Conservation (phyloP, 257 asterid species). For the Petunia axillaris region DNA sequence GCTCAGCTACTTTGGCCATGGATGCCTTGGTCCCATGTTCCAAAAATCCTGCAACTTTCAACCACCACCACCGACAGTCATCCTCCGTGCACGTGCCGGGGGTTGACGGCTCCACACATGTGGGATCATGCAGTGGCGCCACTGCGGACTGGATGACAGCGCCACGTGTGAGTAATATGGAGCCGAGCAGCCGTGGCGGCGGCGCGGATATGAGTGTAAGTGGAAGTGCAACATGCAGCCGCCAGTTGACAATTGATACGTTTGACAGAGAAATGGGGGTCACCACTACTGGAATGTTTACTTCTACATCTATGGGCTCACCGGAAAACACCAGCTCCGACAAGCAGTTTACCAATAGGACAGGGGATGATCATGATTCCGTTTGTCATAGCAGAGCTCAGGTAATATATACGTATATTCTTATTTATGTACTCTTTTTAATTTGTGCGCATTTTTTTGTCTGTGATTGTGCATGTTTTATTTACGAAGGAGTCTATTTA, state of each 20-base stretch:
- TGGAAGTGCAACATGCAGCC: conserved; percentile 63
- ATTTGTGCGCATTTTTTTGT: neutral
- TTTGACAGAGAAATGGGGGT: conserved; percentile 41
- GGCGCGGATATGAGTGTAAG: conserved; percentile 46
- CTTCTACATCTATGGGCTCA: conserved; percentile 64
- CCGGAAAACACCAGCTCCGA: conserved; percentile 84
- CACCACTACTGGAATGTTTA: conserved; percentile 38
- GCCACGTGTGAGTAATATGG: conserved; percentile 27
- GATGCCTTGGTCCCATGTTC: conserved; percentile 83
- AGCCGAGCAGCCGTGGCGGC: conserved; percentile 18
- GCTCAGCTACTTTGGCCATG: conserved; percentile 41
- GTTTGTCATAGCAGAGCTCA: conserved; percentile 58
- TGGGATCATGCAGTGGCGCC: conserved; percentile 68
- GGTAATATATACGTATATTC: conserved; percentile 31
- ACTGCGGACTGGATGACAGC: conserved; percentile 29
- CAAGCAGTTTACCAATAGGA: conserved; percentile 52
- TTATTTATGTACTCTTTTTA: neutral
- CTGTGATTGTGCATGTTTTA: neutral
- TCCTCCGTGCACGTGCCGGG: conserved; percentile 38
- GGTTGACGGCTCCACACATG: conserved; percentile 46
- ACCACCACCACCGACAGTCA: conserved; percentile 30
- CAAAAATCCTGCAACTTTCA: neutral
- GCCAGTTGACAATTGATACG: conserved; percentile 56
- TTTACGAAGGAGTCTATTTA: neutral
- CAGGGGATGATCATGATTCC: conserved; percentile 71